Base-by-base conservation (phyloP, 176 grass and related monocot genomes). In the Microstegium vimineum region DNA sequence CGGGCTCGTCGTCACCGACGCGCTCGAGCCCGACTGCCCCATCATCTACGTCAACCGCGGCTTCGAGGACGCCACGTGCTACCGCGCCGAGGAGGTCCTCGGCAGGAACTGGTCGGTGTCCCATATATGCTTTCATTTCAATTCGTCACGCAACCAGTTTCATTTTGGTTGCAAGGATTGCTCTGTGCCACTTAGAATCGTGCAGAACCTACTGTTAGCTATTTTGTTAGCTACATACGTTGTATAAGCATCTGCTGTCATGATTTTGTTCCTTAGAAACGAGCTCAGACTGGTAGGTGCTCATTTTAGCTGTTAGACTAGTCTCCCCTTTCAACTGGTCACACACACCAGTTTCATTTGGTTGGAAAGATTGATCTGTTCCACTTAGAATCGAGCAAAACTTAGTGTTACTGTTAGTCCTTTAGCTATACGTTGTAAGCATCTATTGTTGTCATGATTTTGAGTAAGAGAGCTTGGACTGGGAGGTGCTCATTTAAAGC, bases 31-130 rank as follows among this genome's bases (percentile, higher is more conserved):
- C 7, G 93, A 99, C 79, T 88, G 83, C 65, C 93, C 96, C 41
- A 95, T 93, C 76, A 99, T 99, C 75, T 99, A 99, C 79, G 96
- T 99, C 80, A 99, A 99, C 82, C 79, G 94, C 63, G 94, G 94
- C 26, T 97, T 97, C 82, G 94, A 97, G 92, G 92, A 94, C 12
- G 80, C 92, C 17, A 94, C 92, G 4, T 87, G 94, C 2, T 97
- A 97, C 85, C 85, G 87, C 79, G 94, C 94, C n/a, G 94, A 97
- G 85, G 94, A 97, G 82, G 96, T 99, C 71, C 93, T 99, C 40
- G 96, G 96, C 69, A 93, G 94, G 84, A 97, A 97, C 76, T 97
- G 94, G 94, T 97, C 17, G 51, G 92, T 92, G 27, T 42, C n/a
- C 68, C 65, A 12, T n/a, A n/a, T 33, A 4, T 42, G 18, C 27